Conservation (phyloP, 179 eudicot genomes). For the Corrigiola litoralis region DNA sequence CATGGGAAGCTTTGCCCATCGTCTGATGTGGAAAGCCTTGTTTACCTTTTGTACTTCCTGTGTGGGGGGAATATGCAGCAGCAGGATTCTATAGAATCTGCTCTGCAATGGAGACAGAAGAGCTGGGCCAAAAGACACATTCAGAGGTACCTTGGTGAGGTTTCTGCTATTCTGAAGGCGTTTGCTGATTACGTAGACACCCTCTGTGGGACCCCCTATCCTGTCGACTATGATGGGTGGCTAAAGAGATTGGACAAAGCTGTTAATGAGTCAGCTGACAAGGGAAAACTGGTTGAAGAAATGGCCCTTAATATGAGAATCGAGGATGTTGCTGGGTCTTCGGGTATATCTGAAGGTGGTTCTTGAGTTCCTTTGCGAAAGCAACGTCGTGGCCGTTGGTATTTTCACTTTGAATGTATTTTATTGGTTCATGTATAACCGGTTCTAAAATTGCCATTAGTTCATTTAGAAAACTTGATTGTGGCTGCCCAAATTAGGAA, state of each 20-base stretch:
- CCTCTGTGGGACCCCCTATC: slow-evolving; percentile 81
- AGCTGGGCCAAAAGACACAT: slow-evolving; percentile 72
- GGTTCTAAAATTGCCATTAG: slow-evolving; percentile 9
- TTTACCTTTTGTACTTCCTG: slow-evolving; percentile 54
- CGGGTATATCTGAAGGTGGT: slow-evolving; percentile 46
- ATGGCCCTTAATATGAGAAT: slow-evolving; percentile 31
- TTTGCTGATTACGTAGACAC: slow-evolving; percentile 84
- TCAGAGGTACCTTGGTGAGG: slow-evolving; percentile 70
- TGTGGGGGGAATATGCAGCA: slow-evolving; percentile 66
- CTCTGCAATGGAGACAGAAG: slow-evolving; percentile 72
- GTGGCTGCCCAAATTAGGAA: slow-evolving; percentile 15
- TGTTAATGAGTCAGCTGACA: slow-evolving; percentile 47
- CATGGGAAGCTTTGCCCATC: slow-evolving; percentile 85
- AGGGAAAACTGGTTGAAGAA: slow-evolving; percentile 50
- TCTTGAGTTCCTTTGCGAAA: slow-evolving; percentile 12
- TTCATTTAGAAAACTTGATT: slow-evolving; percentile 14
- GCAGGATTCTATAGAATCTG: slow-evolving; percentile 81
- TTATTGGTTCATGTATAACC: slow-evolving; percentile 3
- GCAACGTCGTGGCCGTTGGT: background rate
- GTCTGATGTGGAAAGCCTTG: slow-evolving; percentile 84
- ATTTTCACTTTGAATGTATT: slow-evolving; percentile 9
- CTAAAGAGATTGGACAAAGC: slow-evolving; percentile 54
- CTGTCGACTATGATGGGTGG: slow-evolving; percentile 83
- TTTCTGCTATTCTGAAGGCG: slow-evolving; percentile 82
- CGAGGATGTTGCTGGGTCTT: slow-evolving; percentile 64